Evolutionary conservation across 768 basidiomycete genomes (phyloP), one percentile per base, ranked within the genome.

Genomic region (Fistulinella prunicolor): DNA sequence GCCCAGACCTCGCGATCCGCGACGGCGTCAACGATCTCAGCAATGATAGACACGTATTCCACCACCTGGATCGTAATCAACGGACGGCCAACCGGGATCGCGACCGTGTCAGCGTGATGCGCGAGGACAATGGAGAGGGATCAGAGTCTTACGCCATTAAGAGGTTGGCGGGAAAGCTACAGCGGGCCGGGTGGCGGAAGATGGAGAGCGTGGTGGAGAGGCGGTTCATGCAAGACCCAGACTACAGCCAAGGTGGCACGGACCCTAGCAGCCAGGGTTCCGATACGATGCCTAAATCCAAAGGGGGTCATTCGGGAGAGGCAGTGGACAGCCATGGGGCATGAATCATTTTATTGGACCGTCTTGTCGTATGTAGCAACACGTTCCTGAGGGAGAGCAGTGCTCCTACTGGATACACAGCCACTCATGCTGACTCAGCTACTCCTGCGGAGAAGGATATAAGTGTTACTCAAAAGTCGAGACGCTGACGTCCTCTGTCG

Each of bases 51-150:
- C 52, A 65, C 38, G 21, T 60, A 22, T 63, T 65, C 46, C 63
- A 65, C 17, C 63, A 67, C 44, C 26, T 65, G 39, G 65, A 67
- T 43, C 66, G 55, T 14, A 67, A 63, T 44, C 66, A 46, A 32
- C 53, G 49, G 19, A 64, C 61, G 8, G 58, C 60, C 47, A 44
- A 44, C 46, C 51, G 35, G 8, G 44, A 53, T 35, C 58, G 44
- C 36, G 45, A 50, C 17, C 50, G 29, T 29, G n/a, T n/a, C n/a
- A n/a, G n/a, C n/a, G n/a, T n/a, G n/a, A 22, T n/a, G 9, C 30
- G 43, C 26, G 19, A 30, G 28, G 42, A 28, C n/a, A 22, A 32
- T 39, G 34, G 36, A 8, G 37, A 40, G 34, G 45, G 42, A 39
- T 16, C 46, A 12, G 45, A 26, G 22, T 1, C 28, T 8, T 22